phyloP scores from a whole-genome alignment of 1,284 basidiomycete genomes.

The Apiotrichum brassicae region DNA sequence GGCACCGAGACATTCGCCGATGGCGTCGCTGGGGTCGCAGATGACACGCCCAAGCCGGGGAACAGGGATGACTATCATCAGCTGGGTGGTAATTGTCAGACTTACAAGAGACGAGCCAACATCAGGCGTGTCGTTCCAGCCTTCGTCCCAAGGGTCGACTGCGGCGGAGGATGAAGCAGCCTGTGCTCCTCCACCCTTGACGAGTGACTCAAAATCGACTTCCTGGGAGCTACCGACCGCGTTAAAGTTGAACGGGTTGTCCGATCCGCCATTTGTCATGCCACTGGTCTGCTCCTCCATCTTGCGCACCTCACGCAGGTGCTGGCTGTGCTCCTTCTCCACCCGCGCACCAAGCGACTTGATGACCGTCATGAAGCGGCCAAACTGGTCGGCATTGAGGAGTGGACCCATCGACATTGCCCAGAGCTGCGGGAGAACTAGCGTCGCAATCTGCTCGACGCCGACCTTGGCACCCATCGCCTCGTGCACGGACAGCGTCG shows the following conservation, averaged over 20 bases:
- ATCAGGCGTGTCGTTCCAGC: conserved; percentile 32
- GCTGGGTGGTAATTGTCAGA: too few species aligned
- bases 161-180: conserved; percentile 8
- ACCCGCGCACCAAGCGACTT: conserved; percentile 44
- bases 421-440: conserved; percentile 91
- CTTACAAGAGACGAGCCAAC: conserved; percentile 24
- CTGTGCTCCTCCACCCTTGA: conserved; percentile 26
- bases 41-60: conserved; percentile 5
- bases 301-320: conserved; percentile 44
- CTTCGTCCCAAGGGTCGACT: conserved; percentile 39
- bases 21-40: background rate
- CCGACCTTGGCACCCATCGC: conserved; percentile 95
- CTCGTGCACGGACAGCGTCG: conserved; percentile 88
- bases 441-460: conserved; percentile 85
- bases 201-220: conserved; percentile 46
- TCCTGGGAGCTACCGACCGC: conserved; percentile 25
- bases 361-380: conserved; percentile 67
- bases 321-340: conserved; percentile 45
- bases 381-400: conserved; percentile 83
- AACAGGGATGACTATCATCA: conserved; percentile 10
- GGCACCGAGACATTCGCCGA: conserved; percentile 3
- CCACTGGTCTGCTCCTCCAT: conserved; percentile 41
- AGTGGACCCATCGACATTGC: conserved; percentile 92
- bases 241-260: conserved; percentile 22
- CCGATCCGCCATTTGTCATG: conserved; percentile 20